These are phyloP conservation scores for Magnaporthiopsis poae DNA, from an alignment of 2,329 filamentous ascomycete genomes.

Conservation along the genomic window DNA sequence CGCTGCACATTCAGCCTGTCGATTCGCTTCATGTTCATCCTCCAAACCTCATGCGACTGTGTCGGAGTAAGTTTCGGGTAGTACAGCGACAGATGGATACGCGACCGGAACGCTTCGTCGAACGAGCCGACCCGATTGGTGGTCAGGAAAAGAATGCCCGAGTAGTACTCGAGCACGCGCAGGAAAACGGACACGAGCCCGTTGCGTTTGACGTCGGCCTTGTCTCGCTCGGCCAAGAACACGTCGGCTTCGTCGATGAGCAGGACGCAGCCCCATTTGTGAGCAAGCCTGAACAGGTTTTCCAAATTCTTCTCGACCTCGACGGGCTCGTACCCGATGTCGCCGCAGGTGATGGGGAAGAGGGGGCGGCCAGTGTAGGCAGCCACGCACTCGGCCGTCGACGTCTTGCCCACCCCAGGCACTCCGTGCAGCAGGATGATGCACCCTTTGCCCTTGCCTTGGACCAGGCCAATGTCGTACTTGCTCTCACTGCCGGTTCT, in stretches of 20 bases:
- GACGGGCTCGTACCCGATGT: conserved; percentile 18
- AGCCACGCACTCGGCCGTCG: conserved; percentile 29
- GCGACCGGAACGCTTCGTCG: conserved; percentile 36
- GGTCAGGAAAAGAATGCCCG: conserved; percentile 38
- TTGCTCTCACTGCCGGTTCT: conserved; percentile 11
- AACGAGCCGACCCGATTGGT: conserved; percentile 29
- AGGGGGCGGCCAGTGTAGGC: conserved; percentile 17
- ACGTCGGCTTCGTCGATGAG: conserved; percentile 22
- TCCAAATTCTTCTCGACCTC: conserved; percentile 20
- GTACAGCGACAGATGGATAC: conserved; percentile 35
- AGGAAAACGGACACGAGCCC: conserved; percentile 27
- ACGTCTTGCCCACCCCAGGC: conserved; percentile 40
- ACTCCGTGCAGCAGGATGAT: conserved; percentile 36
- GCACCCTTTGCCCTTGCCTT: conserved; percentile 35
- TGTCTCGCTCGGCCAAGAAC: conserved; percentile 9
- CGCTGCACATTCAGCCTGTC: conserved; percentile 10
- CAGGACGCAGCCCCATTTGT: conserved; percentile 16
- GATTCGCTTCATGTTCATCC: conserved; percentile 13
- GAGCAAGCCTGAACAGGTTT: conserved; percentile 19
- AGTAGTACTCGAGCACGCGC: conserved; percentile 36
- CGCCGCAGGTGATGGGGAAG: conserved; percentile 19
- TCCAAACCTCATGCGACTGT: conserved; percentile 14
- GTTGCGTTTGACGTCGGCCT: conserved; percentile 3
- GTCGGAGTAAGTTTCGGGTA: conserved; percentile 20
- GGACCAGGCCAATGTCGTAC: conserved; percentile 26